These are phyloP conservation scores for Fomitopsis schrenkii DNA, from an alignment of 1,284 basidiomycete species.

Conservation along the genomic window DNA sequence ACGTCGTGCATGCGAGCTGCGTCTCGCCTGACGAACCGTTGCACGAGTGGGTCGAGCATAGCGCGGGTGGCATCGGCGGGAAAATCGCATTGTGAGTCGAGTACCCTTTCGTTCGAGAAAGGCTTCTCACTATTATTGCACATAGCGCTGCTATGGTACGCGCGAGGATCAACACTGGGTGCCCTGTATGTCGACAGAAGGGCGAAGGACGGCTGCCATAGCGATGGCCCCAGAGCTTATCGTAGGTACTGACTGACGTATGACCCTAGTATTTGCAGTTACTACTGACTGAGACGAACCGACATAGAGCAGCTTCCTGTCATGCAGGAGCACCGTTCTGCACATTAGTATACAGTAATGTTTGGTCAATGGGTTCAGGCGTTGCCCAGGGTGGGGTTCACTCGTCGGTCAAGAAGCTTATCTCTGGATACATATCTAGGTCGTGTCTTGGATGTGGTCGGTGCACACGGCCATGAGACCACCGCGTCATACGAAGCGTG, in stretches of 20 bases:
- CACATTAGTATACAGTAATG: background rate
- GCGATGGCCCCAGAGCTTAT: slow-evolving; percentile 8
- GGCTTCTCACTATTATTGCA: slow-evolving; percentile 2
- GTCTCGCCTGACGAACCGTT: slow-evolving; percentile 52
- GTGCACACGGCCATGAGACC: background rate
- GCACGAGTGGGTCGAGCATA: slow-evolving; percentile 46
- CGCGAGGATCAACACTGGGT: slow-evolving; percentile 59
- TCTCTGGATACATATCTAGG: background rate
- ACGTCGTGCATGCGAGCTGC: slow-evolving; percentile 80
- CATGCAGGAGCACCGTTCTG: background rate
- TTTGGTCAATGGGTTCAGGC: background rate
- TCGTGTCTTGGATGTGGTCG: background rate
- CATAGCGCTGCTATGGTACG: slow-evolving; percentile 68
- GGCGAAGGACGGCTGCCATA: slow-evolving; percentile 48
- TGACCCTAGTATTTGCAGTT: background rate
- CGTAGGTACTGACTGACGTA: background rate
- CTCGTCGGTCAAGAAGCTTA: background rate
- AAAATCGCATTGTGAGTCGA: slow-evolving; percentile 71
- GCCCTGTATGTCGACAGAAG: slow-evolving; percentile 70
- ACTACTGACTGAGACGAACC: background rate
- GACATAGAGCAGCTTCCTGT: background rate
- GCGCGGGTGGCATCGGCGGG: slow-evolving; percentile 49
- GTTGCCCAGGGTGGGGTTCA: background rate
- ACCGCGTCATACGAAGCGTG: background rate
- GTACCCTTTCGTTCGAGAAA: background rate